Evolutionary conservation across 441 rosid genomes (phyloP).

Genomic region (Erysimum pusillum): DNA sequence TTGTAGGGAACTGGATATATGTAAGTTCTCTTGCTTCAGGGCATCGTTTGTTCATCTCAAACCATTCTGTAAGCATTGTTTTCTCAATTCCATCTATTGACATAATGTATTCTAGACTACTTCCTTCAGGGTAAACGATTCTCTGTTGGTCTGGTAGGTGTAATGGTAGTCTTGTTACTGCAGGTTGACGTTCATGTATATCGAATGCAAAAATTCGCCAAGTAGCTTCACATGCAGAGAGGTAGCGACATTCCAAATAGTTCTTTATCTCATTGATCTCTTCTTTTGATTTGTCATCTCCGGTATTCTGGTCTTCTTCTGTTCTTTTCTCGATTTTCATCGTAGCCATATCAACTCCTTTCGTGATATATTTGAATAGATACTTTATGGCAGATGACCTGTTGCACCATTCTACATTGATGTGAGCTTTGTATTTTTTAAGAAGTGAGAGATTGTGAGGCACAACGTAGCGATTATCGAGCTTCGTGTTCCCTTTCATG

Average conservation of each 20-base stretch:
- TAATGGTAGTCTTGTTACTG: not conserved
- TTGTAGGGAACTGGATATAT: conserved; percentile 9
- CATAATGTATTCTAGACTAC: not conserved
- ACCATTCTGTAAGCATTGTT: conserved; percentile 24
- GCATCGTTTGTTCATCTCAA: conserved; percentile 1
- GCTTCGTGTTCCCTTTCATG: not conserved
- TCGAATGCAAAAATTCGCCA: conserved; percentile 7
- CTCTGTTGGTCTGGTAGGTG: conserved; percentile 20
- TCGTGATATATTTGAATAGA: conserved; percentile 28
- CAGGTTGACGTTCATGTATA: conserved; percentile 8
- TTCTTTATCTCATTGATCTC: conserved; percentile 16
- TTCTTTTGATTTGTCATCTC: not conserved
- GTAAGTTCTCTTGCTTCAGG: not conserved
- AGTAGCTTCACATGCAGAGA: conserved; percentile 13
- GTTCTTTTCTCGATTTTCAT: not conserved
- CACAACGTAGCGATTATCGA: conserved; percentile 24
- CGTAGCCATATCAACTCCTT: conserved; percentile 16
- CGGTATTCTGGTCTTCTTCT: not conserved
- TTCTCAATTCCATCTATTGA: conserved; percentile 2
- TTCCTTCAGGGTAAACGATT: not conserved
- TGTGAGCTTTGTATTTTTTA: conserved; percentile 13
- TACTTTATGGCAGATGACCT: not conserved
- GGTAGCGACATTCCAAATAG: not conserved
- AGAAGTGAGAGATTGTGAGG: conserved; percentile 20
- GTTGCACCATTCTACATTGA: conserved; percentile 31